Base-by-base conservation (phyloP, 2,329 filamentous ascomycete genomes). In the Fusarium sp. region DNA sequence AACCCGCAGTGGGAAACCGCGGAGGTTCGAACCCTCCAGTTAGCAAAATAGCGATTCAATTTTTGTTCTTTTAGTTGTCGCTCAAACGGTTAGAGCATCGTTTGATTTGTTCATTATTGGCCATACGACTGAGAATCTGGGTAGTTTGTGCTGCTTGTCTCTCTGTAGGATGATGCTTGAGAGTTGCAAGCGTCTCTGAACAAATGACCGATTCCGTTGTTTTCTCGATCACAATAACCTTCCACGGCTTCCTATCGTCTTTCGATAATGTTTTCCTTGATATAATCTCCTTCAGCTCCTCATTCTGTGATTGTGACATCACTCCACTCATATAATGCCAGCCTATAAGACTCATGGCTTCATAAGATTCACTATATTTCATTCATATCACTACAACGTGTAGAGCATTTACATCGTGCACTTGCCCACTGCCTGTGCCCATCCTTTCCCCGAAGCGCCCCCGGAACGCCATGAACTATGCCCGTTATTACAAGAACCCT, bases 341-440 rank as follows among this genome's bases (percentile, higher is more conserved):
- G 24, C 20, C 20, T 22, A 8, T 20, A 35, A 9, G 16, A 24
- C 30, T 28, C 8, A 11, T 28, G 22, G 24, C 9, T 44, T 42
- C 33, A 38, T 48, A 31, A 38, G 13, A 58, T 30, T 65, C 39
- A 69, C 51, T 69, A 74, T 58, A 62, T 72, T 56, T 74, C 60
- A 62, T 74, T 70, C 54, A 61, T 60, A 41, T 74, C 56, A 41
- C 55, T 56, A 54, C 50, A 57, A 26, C 57, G 51, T 65, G 51
- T 54, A 39, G 30, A 62, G 55, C 59, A 60, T 74, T 64, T 45
- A 48, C 45, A 65, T 65, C 57, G 38, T 67, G 77, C 74, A 78
- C 75, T 78, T 78, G 76, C 76, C 76, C 55, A 78, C 76, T 78
- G 76, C 76, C 76, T 77, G 75, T 77, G 76, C 75, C 48, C 54